Evolutionary conservation across 768 basidiomycete species (phyloP), one percentile per base, ranked within the genome.

Genomic region (Suillus fuscotomentosus): DNA sequence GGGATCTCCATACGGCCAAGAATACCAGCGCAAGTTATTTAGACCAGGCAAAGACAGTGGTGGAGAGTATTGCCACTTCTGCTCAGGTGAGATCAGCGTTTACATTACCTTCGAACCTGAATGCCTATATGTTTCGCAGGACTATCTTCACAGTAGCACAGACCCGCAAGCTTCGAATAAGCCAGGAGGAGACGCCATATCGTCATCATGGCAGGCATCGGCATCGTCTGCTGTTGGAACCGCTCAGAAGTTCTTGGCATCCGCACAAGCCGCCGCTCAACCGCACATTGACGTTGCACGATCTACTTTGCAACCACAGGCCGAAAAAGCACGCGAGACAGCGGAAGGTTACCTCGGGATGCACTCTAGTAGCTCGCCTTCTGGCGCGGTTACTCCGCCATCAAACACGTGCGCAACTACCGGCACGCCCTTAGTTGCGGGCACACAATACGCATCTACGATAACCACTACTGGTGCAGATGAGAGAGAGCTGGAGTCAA

Each of bases 31-130:
- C 77, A 7, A 77, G 77, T 0, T 88, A 87, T 67, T 73, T 88
- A 7, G 83, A 86, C 27, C 83, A 86, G 67, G 87, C 84, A 1
- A 87, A 83, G 73, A 73, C 70, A 8, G 57, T 85, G 3, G 86
- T 84, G 0, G 74, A 73, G 15, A 76, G 67, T 43, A 82, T 81
- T 0, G 63, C 85, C 4, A 67, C 79, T 7, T 79, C 83, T 31
- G 85, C 84, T 17, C 79, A 82, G 76, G 83, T 82, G 64, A 24
- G 74, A 70, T 5, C 22, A 11, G 1, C 31, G 5, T 47, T 34
- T 24, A 15, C 24, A 31, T 14, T 53, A 7, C n/a, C 3, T 38
- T 11, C 48, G 2, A 6, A 38, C 3, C 17, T 62, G 45, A 62
- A 39, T 65, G 60, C 56, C 68, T 5, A 24, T 14, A 20, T 17